These are phyloP conservation scores for Colletotrichum chrysophilum DNA, from an alignment of 2,329 filamentous ascomycete species.

Conservation along the genomic window DNA sequence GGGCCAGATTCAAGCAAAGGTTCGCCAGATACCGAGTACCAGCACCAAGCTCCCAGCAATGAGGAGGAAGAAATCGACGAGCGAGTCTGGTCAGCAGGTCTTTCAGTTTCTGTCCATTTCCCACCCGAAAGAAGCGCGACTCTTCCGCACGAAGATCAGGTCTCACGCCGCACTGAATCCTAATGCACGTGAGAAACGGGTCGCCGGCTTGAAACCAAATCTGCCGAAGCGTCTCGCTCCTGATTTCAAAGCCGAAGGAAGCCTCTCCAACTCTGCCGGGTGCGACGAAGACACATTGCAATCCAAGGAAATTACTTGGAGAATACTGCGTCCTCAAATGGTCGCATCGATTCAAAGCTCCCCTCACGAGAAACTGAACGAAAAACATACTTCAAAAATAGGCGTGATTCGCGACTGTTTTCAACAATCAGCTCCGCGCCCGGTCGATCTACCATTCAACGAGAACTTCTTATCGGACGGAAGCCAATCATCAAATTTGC, in stretches of 20 bases:
- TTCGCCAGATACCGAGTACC: background rate
- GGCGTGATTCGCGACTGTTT: background rate
- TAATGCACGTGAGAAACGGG: background rate
- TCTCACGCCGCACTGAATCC: background rate
- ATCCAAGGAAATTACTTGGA: background rate
- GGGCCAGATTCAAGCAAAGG: background rate
- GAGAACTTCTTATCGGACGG: background rate
- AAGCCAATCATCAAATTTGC: background rate
- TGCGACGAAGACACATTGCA: background rate
- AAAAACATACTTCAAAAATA: background rate
- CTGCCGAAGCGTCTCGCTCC: background rate
- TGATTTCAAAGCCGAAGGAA: background rate
- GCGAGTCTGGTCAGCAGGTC: background rate
- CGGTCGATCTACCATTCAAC: background rate
- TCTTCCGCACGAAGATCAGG: background rate
- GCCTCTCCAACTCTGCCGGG: background rate
- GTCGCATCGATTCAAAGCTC: background rate
- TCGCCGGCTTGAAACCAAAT: background rate
- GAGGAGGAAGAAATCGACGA: background rate
- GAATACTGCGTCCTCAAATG: background rate
- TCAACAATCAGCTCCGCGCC: background rate
- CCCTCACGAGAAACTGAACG: background rate
- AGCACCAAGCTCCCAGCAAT: background rate
- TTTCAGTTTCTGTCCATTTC: background rate
- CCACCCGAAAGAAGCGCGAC: background rate